Evolutionary conservation across 1,139 yeast species (phyloP).

Genomic region (Meyerozyma sp.): DNA sequence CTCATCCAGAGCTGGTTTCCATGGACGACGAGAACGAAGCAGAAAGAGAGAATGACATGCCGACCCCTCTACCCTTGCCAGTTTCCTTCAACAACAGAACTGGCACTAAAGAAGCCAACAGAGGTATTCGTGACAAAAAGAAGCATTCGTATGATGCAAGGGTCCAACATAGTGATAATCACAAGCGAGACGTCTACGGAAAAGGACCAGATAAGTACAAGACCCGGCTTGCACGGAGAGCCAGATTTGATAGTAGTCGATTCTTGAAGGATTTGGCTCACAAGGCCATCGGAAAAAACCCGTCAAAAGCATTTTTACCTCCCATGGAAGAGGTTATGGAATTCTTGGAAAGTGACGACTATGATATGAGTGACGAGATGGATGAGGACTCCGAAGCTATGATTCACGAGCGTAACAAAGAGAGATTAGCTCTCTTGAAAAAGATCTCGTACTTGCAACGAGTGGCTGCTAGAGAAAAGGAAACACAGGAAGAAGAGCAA

Average conservation of each 20-base stretch:
- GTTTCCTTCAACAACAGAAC: slow-evolving; percentile 83
- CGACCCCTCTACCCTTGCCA: slow-evolving; percentile 39
- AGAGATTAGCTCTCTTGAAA: slow-evolving; percentile 66
- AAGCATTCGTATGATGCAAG: slow-evolving; percentile 77
- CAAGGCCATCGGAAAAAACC: slow-evolving; percentile 35
- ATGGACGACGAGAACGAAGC: slow-evolving; percentile 21
- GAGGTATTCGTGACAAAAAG: slow-evolving; percentile 80
- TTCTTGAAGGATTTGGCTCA: slow-evolving; percentile 54
- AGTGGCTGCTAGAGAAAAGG: slow-evolving; percentile 42
- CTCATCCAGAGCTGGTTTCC: slow-evolving; percentile 15
- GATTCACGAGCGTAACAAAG: slow-evolving; percentile 44
- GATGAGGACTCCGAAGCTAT: slow-evolving; percentile 37
- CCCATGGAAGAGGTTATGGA: slow-evolving; percentile 49
- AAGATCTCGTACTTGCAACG: slow-evolving; percentile 65
- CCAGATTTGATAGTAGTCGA: slow-evolving; percentile 49
- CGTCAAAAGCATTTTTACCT: slow-evolving; percentile 47
- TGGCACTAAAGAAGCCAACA: slow-evolving; percentile 68
- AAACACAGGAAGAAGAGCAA: slow-evolving; percentile 26
- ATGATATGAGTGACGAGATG: slow-evolving; percentile 30
- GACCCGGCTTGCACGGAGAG: slow-evolving; percentile 37
- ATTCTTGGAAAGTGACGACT: slow-evolving; percentile 46
- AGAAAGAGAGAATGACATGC: slow-evolving; percentile 18
- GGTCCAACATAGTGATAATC: slow-evolving; percentile 60
- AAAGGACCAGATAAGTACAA: slow-evolving; percentile 63
- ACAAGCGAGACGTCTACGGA: slow-evolving; percentile 71